Evolutionary conservation across 495 filamentous ascomycete species (phyloP), one percentile per base, ranked within the genome.

Genomic region (Podospora australis): DNA sequence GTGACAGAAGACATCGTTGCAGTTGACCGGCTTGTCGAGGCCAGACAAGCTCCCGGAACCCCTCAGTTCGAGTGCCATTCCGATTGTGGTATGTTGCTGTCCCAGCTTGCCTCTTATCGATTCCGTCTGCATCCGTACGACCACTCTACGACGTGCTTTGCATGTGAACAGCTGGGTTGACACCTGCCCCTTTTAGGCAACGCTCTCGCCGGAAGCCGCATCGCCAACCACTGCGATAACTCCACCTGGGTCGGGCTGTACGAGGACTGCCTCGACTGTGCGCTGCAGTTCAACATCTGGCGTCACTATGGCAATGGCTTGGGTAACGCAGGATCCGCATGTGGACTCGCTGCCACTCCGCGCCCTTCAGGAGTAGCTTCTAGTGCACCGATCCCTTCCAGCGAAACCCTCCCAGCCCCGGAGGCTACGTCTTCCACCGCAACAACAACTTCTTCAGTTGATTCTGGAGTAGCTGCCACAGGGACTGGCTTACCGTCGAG

Each of bases 221-320:
- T 49, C n/a, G 29, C 47, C 11, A 55, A 48, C 23, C 67, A 66
- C 49, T 77, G 73, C 59, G 52, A 54, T 42, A 59, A 63, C 49
- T 46, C 53, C 0, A 62, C 60, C 6, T 78, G 70, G 63, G 54
- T 56, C 19, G 53, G 48, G 7, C 52, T 62, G 25, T 66, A 72
- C 44, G 55, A 55, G 16, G 59, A 44, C 3, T 75, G 72, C 39
- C 56, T 75, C 24, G 48, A 65, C 14, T 78, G 74, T 43, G 70
- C 74, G n/a, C 63, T 66, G 11, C 57, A 55, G 38, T 48, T 50
- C 20, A 46, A 72, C 32, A 73, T 75, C 49, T 78, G 74, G 74
- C 45, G 61, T 36, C 62, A 68, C 47, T 78, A 78, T 39, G 71
- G 70, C 16, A 48, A 32, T 17, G 54, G 57, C 2, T 56, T 78